Evolutionary conservation across 2,329 filamentous ascomycete genomes (phyloP), one percentile per base, ranked within the genome.

Genomic region (Diplodia seriata): DNA sequence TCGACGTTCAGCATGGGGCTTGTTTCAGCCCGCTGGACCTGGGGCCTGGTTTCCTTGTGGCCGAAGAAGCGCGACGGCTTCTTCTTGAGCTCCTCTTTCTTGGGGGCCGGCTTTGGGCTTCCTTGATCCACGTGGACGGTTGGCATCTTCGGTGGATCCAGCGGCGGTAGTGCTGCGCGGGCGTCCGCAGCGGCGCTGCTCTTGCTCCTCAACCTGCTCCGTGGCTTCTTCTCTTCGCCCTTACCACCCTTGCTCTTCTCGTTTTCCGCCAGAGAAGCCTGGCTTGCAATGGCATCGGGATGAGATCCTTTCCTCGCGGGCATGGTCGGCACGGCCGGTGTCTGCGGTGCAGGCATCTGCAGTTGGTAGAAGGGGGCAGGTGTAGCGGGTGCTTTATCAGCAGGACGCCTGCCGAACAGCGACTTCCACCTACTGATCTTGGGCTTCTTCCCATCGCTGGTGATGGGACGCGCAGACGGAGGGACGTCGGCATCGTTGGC

Each of bases 1-100:
- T 94, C 88, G 18, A 97, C 85, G 72, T 93, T 85, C 23, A 97
- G 81, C 49, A 80, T 73, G 2, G 77, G 79, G 23, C 72, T 77
- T 15, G 68, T 72, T 8, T 68, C 68, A 12, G 49, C 66, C 9
- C 66, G 55, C 5, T 26, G 11, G 12, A 63, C 5, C 47, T 51
- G 59, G 6, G 59, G 59, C n/a, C 61, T 23, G 31, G 66, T 63
- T 29, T 71, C 70, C 6, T 55, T 57, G 20, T 69, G 53, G 49
- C 68, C 62, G 23, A 69, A 69, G 23, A 63, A 63, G 6, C 59
- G 47, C 1, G 59, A 63, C 15, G 59, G 43, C 31, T 63, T 63
- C 31, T 63, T 63, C 59, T 63, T 63, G 8, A 47, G 54, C 9
- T 9, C 20, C 50, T n/a, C 40, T 50, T 33, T 63, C 62, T 70